phyloP scores from a whole-genome alignment of 2,329 filamentous ascomycete species.

The Aureobasidium namibiae region DNA sequence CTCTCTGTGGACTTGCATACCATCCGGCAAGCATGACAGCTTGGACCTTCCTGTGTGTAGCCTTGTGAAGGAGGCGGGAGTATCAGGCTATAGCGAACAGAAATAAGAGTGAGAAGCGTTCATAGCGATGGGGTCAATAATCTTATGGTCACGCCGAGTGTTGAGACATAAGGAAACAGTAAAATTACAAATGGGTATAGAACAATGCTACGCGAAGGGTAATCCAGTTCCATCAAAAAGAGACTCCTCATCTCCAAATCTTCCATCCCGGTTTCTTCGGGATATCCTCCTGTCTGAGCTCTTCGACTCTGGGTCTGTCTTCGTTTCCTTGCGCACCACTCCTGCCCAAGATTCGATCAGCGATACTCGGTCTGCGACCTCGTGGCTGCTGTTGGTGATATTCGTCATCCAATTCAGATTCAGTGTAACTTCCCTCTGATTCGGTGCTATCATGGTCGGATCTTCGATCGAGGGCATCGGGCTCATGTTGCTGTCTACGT shows the following conservation, averaged over 20 bases:
- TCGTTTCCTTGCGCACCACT: background rate
- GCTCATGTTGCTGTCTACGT: background rate
- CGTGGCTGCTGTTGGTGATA: slow-evolving; percentile 17
- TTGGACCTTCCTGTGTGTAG: too few relatives aligned
- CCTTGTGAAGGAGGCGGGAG: too few relatives aligned
- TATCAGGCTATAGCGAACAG: too few relatives aligned
- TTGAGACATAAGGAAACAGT: background rate
- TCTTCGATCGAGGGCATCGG: background rate
- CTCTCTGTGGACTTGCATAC: too few relatives aligned
- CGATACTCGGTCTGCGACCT: slow-evolving; percentile 23
- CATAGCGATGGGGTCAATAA: background rate
- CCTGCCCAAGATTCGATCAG: slow-evolving; percentile 24
- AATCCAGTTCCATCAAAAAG: too few relatives aligned
- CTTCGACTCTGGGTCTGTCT: background rate
- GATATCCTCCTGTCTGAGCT: slow-evolving; percentile 18
- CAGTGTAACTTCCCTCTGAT: slow-evolving; percentile 20
- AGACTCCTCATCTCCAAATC: slow-evolving; percentile 23
- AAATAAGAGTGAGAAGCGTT: background rate
- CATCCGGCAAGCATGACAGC: too few relatives aligned
- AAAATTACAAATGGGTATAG: background rate
- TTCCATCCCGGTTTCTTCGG: slow-evolving; percentile 33
- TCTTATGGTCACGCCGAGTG: background rate
- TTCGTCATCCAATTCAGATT: slow-evolving; percentile 20
- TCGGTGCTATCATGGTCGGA: slow-evolving; percentile 15
- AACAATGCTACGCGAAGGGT: background rate